A percentile compares a stretch with the other conserved stretches of the same genome.
phyloP scores from a whole-genome alignment of 2,329 filamentous ascomycete genomes.

The Penicillium oxalicum region DNA sequence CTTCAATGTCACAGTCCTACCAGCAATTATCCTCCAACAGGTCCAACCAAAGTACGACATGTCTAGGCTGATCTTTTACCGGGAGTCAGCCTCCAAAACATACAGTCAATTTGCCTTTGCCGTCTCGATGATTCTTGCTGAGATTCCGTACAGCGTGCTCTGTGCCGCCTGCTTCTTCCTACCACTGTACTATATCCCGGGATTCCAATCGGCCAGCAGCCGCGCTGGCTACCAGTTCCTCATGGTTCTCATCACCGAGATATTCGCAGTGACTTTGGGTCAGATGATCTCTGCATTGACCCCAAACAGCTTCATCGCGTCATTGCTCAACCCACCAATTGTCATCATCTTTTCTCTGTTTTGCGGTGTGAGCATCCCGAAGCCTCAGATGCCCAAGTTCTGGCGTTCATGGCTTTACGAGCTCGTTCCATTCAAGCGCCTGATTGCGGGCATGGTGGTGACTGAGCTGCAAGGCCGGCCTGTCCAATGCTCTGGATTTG shows the following conservation, averaged over 20 bases:
- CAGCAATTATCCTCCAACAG: constrained; percentile 74
- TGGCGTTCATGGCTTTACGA: constrained; percentile 78
- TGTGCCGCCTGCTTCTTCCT: constrained; percentile 78
- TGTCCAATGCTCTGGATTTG: constrained; percentile 56
- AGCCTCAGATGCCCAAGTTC: constrained; percentile 69
- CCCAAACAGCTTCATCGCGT: constrained; percentile 70
- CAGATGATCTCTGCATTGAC: constrained; percentile 73
- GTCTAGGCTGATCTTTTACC: constrained; percentile 75
- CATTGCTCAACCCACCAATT: constrained; percentile 74
- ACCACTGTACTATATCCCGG: constrained; percentile 78
- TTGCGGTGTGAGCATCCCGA: constrained; percentile 79
- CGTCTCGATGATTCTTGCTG: constrained; percentile 69
- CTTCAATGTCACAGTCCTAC: constrained; percentile 79
- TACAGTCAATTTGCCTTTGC: constrained; percentile 77
- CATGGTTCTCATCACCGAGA: constrained; percentile 73
- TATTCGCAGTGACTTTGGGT: constrained; percentile 75
- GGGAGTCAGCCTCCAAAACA: constrained; percentile 78
- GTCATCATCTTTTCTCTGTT: constrained; percentile 79
- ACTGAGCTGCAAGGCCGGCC: constrained; percentile 64
- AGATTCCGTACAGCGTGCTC: constrained; percentile 76
- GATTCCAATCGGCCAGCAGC: constrained; percentile 56
- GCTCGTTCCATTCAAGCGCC: constrained; percentile 74
- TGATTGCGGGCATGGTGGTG: constrained; percentile 73
- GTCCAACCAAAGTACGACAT: constrained; percentile 80
- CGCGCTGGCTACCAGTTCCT: constrained; percentile 83